Evolutionary conservation across 1,284 basidiomycete genomes (phyloP).

Genomic region (Ustilago cynodontis): DNA sequence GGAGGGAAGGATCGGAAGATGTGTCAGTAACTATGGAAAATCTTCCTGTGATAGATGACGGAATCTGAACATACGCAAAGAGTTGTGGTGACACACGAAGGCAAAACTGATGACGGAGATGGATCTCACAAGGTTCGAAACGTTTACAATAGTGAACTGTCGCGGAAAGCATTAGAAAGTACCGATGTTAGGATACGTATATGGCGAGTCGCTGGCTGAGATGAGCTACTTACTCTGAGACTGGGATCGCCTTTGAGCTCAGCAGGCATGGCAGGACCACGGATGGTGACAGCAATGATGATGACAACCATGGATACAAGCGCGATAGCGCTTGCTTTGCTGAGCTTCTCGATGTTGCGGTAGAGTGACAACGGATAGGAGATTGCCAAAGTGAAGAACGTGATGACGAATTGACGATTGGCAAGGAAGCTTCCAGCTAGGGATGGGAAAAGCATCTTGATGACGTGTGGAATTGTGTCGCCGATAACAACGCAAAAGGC

Average conservation of each 20-base stretch:
- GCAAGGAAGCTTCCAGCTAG: constrained; percentile 82
- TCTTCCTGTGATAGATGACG: not conserved
- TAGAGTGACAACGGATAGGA: constrained; percentile 96
- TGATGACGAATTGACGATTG: constrained; percentile 83
- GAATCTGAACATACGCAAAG: constrained; percentile 48
- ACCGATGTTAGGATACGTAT: not conserved
- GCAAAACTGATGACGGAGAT: constrained; percentile 69
- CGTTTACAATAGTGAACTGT: constrained; percentile 88
- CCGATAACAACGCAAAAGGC: constrained; percentile 73
- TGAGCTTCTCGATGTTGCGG: constrained; percentile 96
- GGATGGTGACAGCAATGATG: constrained; percentile 85
- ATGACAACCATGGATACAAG: constrained; percentile 91
- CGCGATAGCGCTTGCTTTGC: constrained; percentile 85
- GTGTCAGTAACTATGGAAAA: not conserved
- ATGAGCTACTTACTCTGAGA: constrained; percentile 31
- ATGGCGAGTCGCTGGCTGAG: too few relatives aligned
- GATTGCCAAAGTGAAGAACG: constrained; percentile 73
- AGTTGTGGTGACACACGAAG: constrained; percentile 70
- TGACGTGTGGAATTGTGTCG: constrained; percentile 93
- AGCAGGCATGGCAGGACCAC: constrained; percentile 83
- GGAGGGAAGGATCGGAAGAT: not conserved
- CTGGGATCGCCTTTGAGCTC: constrained; percentile 79
- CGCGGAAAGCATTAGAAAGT: not conserved
- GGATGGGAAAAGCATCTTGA: constrained; percentile 86
- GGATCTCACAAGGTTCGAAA: constrained; percentile 66